Base-by-base conservation (phyloP, 768 basidiomycete species). In the Podaxis pistillaris region DNA sequence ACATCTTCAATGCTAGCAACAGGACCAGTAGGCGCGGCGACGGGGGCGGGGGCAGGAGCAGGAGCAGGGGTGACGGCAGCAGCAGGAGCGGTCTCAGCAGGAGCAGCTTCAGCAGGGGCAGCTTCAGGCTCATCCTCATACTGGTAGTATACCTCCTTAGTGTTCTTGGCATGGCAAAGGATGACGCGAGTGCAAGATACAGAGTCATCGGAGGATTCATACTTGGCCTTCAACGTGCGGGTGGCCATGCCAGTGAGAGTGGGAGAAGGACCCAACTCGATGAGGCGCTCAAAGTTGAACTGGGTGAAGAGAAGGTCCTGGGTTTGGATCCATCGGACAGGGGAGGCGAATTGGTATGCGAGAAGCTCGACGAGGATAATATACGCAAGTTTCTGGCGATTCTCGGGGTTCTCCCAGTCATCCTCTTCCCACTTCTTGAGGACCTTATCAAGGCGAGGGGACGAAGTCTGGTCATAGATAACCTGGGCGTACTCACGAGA, bases 241-340 rank as follows among this genome's bases (percentile, higher is more conserved):
- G 84, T 83, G 0, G 94, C 94, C 95, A 96, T 96, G 37, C 95
- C 96, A 9, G 93, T 94, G 58, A 99, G 83, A 9, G 95, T 98
- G 1, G 97, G 97, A 3, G 94, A 94, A 44, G 97, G 97, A 36
- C 97, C 97, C 57, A 99, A 79, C 73, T 99, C 97, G 69, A 99
- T 90, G 69, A 98, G 83, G 15, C 97, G 88, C 75, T 98, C 96
- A 70, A 97, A 97, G 50, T 81, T 80, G 81, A 87, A 97, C 8
- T 87, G 75, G 9, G 82, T 84, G 81, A 99, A 99, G 61, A 99
- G 83, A 26, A 91, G 83, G 70, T 99, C 97, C 72, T 99, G 97
- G 0, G 96, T 99, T 79, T 98, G 93, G 69, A 99, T 99, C 97
- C 97, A 99, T 55, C 96, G 91, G 19, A 99, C 96, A 6, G 97